Percentiles rank a stretch among this genome's conserved stretches.
These are phyloP conservation scores for Vachellia pachyceras DNA, from an alignment of 306 rosid genomes.

Conservation along the genomic window DNA sequence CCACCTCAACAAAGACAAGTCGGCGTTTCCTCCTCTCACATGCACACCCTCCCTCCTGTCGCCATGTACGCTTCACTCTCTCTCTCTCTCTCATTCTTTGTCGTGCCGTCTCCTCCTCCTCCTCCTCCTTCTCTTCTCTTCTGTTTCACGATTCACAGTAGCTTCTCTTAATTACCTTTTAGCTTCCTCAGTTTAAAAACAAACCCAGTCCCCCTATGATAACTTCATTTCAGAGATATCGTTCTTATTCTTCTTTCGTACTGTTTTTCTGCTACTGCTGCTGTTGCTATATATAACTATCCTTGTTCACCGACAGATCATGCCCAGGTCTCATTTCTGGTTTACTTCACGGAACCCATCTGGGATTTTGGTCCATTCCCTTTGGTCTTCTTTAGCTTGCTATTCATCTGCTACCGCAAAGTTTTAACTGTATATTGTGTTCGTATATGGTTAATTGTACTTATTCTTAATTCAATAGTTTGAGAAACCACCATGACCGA, in stretches of 20 bases:
- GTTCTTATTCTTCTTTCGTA: neutral
- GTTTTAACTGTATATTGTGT: neutral
- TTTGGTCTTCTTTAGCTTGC: neutral
- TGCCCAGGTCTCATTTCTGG: neutral
- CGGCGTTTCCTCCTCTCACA: constrained; percentile 62
- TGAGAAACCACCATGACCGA: neutral
- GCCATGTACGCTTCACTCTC: constrained; percentile 42
- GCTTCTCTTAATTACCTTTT: too few relatives aligned
- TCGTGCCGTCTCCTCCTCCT: neutral
- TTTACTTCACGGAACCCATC: neutral
- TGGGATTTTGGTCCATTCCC: neutral
- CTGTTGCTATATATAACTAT: neutral
- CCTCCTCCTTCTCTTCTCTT: neutral
- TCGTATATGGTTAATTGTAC: neutral
- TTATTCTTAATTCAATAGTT: neutral
- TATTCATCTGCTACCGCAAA: neutral
- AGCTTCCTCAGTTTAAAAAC: neutral
- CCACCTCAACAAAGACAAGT: constrained; percentile 43
- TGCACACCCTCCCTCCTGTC: constrained; percentile 39
- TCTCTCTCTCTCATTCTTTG: neutral
- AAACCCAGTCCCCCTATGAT: neutral
- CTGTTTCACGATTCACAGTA: neutral
- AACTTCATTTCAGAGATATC: neutral
- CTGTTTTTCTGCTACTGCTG: neutral
- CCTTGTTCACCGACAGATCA: neutral